Conservation (phyloP, 129 eudicot genomes). For the Flaveria bidentis region DNA sequence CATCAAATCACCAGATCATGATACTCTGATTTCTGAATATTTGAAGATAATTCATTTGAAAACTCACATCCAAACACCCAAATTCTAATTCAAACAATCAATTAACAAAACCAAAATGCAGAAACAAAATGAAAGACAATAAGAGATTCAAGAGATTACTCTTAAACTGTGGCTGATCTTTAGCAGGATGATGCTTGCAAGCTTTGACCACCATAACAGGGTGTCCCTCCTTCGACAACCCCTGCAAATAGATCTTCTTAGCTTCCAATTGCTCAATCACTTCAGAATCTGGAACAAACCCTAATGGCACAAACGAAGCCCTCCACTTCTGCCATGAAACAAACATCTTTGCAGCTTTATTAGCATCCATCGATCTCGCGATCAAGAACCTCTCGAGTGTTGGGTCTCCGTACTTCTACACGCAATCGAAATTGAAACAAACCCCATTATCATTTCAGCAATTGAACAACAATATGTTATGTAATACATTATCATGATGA, state of each 20-base stretch:
- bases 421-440: constrained; percentile 11
- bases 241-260: constrained; percentile 61
- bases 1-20: too few species aligned
- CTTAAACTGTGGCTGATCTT: constrained; percentile 82
- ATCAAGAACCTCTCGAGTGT: constrained; percentile 69
- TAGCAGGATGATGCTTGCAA: constrained; percentile 58
- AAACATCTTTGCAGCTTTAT: constrained; percentile 88
- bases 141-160: constrained; percentile 35
- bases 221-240: constrained; percentile 40
- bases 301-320: constrained; percentile 58
- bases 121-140: neutral
- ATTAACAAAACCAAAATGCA: too few species aligned
- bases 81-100: too few species aligned
- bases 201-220: constrained; percentile 56
- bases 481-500: neutral
- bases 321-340: constrained; percentile 86
- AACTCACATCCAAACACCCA: neutral
- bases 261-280: constrained; percentile 56
- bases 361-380: constrained; percentile 77
- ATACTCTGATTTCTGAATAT: neutral
- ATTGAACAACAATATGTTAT: neutral
- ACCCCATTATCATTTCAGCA: neutral
- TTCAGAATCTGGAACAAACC: constrained; percentile 59
- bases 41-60: neutral
- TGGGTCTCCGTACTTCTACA: constrained; percentile 51